These are phyloP conservation scores for Suhomyces coccinellae DNA, from an alignment of 1,139 yeast species.

Conservation along the genomic window DNA sequence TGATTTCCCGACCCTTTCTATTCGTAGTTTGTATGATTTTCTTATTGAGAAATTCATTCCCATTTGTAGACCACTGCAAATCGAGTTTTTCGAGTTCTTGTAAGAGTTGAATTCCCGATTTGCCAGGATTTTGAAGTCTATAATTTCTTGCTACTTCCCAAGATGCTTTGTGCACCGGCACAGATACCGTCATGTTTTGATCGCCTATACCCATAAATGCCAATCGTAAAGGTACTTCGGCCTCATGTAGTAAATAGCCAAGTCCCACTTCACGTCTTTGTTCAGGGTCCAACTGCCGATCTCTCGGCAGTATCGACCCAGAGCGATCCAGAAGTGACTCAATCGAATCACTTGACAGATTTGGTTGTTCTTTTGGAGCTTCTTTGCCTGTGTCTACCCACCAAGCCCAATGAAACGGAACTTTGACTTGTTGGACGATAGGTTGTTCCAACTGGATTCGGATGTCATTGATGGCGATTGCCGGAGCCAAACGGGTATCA, in stretches of 20 bases:
- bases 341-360: too few species aligned
- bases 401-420: slow-evolving; percentile 23
- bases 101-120: not conserved
- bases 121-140: too few species aligned
- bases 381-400: slow-evolving; percentile 12
- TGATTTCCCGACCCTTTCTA: not conserved
- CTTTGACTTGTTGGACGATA: not conserved
- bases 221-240: slow-evolving; percentile 19
- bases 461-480: slow-evolving; percentile 16
- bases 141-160: not conserved
- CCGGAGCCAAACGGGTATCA: slow-evolving; percentile 23
- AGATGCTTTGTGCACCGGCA: slow-evolving; percentile 3
- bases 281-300: not conserved
- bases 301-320: not conserved
- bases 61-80: not conserved
- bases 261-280: slow-evolving; percentile 11
- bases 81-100: not conserved
- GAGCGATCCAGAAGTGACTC: too few species aligned
- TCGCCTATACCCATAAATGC: slow-evolving; percentile 18
- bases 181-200: slow-evolving; percentile 5
- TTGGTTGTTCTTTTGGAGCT: too few species aligned
- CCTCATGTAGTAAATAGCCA: slow-evolving; percentile 15
- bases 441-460: not conserved
- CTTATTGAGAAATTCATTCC: not conserved
- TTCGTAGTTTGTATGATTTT: not conserved